Percentiles rank a stretch among this genome's conserved stretches.
Conservation (phyloP, 75 land plant species). For the Isoetes taiwanensis region DNA sequence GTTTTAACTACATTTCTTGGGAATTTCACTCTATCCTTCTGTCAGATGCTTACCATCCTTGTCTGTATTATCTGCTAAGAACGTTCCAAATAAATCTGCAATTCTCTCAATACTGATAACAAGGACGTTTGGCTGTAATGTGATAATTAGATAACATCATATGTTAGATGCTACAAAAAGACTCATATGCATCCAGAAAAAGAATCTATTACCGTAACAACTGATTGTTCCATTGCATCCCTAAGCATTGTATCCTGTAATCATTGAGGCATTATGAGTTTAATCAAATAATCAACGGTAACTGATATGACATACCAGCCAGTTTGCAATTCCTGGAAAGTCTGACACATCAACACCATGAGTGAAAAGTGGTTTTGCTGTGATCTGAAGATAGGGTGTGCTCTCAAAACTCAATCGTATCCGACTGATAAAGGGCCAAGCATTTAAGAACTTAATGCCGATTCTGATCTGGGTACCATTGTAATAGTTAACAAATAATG, state of each 20-base stretch:
- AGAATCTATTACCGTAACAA: slow-evolving; percentile 57
- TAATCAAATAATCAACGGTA: neutral
- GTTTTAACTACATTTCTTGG: no score
- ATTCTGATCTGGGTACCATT: slow-evolving; percentile 47
- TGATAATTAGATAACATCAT: neutral
- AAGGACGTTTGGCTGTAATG: slow-evolving; percentile 1
- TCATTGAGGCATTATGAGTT: neutral
- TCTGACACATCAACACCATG: slow-evolving; percentile 88
- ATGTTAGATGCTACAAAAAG: neutral
- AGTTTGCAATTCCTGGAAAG: slow-evolving; percentile 86
- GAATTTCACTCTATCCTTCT: no score
- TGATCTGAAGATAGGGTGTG: slow-evolving; percentile 76
- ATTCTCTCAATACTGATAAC: neutral
- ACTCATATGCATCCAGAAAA: neutral
- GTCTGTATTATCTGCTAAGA: no score
- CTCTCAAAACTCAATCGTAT: slow-evolving; percentile 67
- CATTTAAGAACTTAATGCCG: slow-evolving; percentile 61
- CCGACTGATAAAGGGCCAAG: slow-evolving; percentile 71
- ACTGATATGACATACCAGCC: slow-evolving; percentile 45
- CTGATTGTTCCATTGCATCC: slow-evolving; percentile 66
- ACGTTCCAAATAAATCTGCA: no score
- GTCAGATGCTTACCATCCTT: no score
- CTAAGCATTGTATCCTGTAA: slow-evolving; percentile 67
- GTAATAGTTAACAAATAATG: neutral
- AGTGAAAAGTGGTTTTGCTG: slow-evolving; percentile 55